Evolutionary conservation across 1,139 yeast species (phyloP).

Genomic region (Eremothecium coryli): DNA sequence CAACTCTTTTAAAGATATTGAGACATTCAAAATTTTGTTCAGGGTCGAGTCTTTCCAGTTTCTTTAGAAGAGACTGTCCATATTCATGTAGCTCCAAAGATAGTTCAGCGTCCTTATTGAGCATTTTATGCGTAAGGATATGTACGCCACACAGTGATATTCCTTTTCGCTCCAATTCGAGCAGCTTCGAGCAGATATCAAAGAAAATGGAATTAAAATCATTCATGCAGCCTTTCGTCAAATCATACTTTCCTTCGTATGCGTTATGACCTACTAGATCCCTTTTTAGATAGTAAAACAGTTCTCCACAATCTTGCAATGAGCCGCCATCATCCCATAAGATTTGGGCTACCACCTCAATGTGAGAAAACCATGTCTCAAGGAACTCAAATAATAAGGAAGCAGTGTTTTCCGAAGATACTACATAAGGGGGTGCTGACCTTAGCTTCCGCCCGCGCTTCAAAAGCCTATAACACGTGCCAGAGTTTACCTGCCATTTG

Average conservation of each 20-base stretch:
- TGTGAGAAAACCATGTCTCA: constrained; percentile 7
- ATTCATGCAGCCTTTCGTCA: constrained; percentile 4
- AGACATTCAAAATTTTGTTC: neutral
- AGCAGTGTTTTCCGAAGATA: constrained; percentile 3
- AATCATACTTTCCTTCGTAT: constrained; percentile 2
- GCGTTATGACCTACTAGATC: neutral
- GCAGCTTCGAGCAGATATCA: constrained; percentile 1
- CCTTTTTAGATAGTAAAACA: neutral
- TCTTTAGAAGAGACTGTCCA: constrained; percentile 1
- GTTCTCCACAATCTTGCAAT: constrained; percentile 1
- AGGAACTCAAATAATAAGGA: neutral
- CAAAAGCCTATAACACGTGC: constrained; percentile 5
- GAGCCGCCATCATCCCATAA: constrained; percentile 5
- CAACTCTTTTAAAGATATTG: neutral
- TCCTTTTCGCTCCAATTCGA: constrained; percentile 3
- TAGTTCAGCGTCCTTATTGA: constrained; percentile 1
- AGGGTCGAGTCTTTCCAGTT: constrained; percentile 1
- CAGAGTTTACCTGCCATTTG: too few relatives aligned
- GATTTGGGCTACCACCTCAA: constrained; percentile 4
- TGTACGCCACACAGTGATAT: constrained; percentile 5
- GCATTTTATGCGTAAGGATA: constrained; percentile 2
- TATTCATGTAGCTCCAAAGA: constrained; percentile 1
- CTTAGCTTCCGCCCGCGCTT: constrained; percentile 3
- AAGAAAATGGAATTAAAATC: constrained; percentile 4
- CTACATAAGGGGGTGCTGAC: constrained; percentile 1